These are phyloP conservation scores for Saccharomycodes ludwigii DNA, from an alignment of 805 yeast species.

Conservation along the genomic window DNA sequence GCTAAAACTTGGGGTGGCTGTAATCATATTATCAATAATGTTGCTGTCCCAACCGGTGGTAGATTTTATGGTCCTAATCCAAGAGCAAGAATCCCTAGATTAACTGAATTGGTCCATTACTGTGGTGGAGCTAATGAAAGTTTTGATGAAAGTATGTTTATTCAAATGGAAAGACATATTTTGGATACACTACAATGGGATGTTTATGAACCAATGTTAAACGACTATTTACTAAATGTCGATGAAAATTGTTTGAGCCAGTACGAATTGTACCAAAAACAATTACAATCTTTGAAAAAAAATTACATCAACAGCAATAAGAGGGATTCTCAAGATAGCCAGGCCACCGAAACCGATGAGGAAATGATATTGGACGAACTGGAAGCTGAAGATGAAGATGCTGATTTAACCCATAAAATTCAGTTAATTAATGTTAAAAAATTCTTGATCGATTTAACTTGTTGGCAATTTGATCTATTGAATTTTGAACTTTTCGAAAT, in stretches of 20 bases:
- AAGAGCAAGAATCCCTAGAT: slow-evolving; percentile 62
- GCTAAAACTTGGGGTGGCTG: slow-evolving; percentile 75
- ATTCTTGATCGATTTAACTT: slow-evolving; percentile 35
- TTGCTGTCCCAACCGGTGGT: slow-evolving; percentile 41
- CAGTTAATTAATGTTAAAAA: slow-evolving; percentile 36
- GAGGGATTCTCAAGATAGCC: slow-evolving; percentile 15
- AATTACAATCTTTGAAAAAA: slow-evolving; percentile 17
- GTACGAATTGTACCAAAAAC: slow-evolving; percentile 24
- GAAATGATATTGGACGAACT: too few relatives aligned
- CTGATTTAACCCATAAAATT: slow-evolving; percentile 20
- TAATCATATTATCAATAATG: slow-evolving; percentile 47
- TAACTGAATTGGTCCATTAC: slow-evolving; percentile 55
- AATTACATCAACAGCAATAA: slow-evolving; percentile 11
- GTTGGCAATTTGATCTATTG: slow-evolving; percentile 33
- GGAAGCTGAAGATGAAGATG: slow-evolving; percentile 15
- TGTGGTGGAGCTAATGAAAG: slow-evolving; percentile 50
- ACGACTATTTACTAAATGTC: slow-evolving; percentile 33
- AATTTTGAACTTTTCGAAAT: slow-evolving; percentile 20
- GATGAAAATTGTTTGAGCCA: slow-evolving; percentile 32
- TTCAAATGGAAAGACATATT: slow-evolving; percentile 71
- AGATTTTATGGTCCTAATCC: slow-evolving; percentile 58
- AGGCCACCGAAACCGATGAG: slow-evolving; percentile 17
- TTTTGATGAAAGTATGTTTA: slow-evolving; percentile 47
- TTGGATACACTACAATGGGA: slow-evolving; percentile 63
- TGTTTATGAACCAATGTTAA: slow-evolving; percentile 49